Evolutionary conservation across 192 early-diverging fungal species (phyloP).

Genomic region (Endogone sp.): DNA sequence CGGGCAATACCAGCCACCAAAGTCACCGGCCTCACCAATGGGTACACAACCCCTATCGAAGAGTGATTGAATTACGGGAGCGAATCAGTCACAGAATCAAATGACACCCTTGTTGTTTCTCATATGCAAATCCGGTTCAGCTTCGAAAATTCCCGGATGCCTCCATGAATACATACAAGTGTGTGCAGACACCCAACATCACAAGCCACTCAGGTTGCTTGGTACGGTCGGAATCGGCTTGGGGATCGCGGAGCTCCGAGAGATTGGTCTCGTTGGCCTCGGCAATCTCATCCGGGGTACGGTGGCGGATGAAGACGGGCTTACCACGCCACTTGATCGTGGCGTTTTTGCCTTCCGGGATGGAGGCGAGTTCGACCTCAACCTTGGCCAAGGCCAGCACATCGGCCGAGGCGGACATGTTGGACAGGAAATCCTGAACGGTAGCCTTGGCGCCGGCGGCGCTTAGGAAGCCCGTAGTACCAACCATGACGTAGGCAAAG

Average conservation of each 20-base stretch:
- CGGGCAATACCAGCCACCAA: conserved; percentile 99
- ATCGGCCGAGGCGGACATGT: conserved; percentile 96
- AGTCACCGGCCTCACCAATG: conserved; percentile 97
- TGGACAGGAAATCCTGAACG: conserved; percentile 77
- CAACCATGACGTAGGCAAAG: conserved; percentile 93
- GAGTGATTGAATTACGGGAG: conserved; percentile 13
- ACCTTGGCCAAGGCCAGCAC: conserved; percentile 97
- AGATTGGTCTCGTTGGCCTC: conserved; percentile 86
- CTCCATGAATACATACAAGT: conserved; percentile 33
- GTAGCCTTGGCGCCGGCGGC: conserved; percentile 87
- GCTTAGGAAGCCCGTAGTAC: conserved; percentile 77
- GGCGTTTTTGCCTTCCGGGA: conserved; percentile 96
- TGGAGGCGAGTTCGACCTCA: conserved; percentile 86
- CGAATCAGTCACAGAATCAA: not conserved
- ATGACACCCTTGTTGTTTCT: not conserved
- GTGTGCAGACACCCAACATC: conserved; percentile 75
- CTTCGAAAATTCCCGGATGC: no score
- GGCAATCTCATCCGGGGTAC: conserved; percentile 90
- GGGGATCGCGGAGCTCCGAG: conserved; percentile 81
- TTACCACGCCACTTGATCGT: conserved; percentile 99
- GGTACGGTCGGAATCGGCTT: conserved; percentile 86
- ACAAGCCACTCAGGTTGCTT: conserved; percentile 96
- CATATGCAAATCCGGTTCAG: no score
- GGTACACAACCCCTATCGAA: conserved; percentile 95
- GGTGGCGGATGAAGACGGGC: conserved; percentile 96